Conservation (phyloP, 1,284 basidiomycete genomes). For the Flammula alnicola region DNA sequence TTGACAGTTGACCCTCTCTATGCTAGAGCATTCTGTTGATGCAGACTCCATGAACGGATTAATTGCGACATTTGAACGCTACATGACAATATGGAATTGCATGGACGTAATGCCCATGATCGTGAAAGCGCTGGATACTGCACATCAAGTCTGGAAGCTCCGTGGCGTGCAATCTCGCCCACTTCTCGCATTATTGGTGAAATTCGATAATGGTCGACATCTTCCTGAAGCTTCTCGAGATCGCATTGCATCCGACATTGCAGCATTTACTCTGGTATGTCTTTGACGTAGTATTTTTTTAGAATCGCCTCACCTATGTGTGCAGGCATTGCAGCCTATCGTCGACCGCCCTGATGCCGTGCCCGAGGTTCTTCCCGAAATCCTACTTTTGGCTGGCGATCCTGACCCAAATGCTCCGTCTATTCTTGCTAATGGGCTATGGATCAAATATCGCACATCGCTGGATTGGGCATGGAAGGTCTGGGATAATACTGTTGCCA, state of each 20-base stretch:
- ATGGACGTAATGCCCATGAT: constrained; percentile 68
- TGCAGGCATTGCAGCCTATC: constrained; percentile 48
- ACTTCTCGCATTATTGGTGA: constrained; percentile 61
- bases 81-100: constrained; percentile 74
- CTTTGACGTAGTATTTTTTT: neutral
- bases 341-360: constrained; percentile 53
- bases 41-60: constrained; percentile 60
- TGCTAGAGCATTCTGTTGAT: constrained; percentile 55
- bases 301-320: constrained; percentile 2
- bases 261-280: constrained; percentile 62
- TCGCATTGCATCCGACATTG: constrained; percentile 61
- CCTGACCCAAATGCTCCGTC: constrained; percentile 61
- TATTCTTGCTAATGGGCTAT: constrained; percentile 72
- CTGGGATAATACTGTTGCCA: constrained; percentile 79
- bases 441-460: constrained; percentile 78
- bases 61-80: constrained; percentile 68
- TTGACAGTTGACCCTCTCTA: constrained; percentile 59
- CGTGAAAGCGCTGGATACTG: constrained; percentile 59
- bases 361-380: constrained; percentile 67
- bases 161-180: constrained; percentile 66
- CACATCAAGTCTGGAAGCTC: constrained; percentile 65
- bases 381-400: constrained; percentile 64
- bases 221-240: constrained; percentile 58
- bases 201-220: constrained; percentile 63
- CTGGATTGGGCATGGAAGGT: constrained; percentile 76